These are phyloP conservation scores for Claviceps fusiformis DNA, from an alignment of 2,329 filamentous ascomycete species.

Conservation along the genomic window DNA sequence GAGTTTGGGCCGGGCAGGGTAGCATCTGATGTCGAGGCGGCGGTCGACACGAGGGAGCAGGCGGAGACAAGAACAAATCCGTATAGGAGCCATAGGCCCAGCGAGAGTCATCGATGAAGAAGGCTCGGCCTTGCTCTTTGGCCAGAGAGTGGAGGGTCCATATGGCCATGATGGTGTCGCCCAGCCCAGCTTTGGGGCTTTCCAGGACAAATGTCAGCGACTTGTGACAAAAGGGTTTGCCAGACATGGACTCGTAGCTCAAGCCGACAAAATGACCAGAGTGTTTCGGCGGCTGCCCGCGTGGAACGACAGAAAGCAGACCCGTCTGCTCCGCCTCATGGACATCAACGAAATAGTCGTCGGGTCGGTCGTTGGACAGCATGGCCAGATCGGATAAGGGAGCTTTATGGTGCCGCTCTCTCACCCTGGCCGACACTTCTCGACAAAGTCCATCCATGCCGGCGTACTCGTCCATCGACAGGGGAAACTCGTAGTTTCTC, in stretches of 20 bases:
- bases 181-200: constrained; percentile 58
- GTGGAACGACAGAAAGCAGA: constrained; percentile 35
- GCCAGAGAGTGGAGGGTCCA: constrained; percentile 79
- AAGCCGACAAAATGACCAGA: constrained; percentile 35
- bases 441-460: constrained; percentile 56
- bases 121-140: constrained; percentile 56
- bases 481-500: constrained; percentile 48
- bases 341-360: constrained; percentile 62
- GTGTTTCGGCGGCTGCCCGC: constrained; percentile 25
- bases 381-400: constrained; percentile 30
- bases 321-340: constrained; percentile 53
- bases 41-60: constrained; percentile 50
- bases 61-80: constrained; percentile 56
- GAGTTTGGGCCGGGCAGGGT: constrained; percentile 64
- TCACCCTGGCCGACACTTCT: constrained; percentile 47
- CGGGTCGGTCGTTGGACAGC: constrained; percentile 43
- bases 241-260: constrained; percentile 26
- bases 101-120: constrained; percentile 73
- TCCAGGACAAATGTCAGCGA: constrained; percentile 71
- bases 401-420: constrained; percentile 27
- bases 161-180: constrained; percentile 60
- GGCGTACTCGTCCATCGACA: constrained; percentile 50
- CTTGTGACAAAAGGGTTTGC: constrained; percentile 47
- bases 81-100: constrained; percentile 72
- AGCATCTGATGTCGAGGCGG: constrained; percentile 65